Evolutionary conservation across 768 basidiomycete genomes (phyloP).

Genomic region (Lentinula detonsa): DNA sequence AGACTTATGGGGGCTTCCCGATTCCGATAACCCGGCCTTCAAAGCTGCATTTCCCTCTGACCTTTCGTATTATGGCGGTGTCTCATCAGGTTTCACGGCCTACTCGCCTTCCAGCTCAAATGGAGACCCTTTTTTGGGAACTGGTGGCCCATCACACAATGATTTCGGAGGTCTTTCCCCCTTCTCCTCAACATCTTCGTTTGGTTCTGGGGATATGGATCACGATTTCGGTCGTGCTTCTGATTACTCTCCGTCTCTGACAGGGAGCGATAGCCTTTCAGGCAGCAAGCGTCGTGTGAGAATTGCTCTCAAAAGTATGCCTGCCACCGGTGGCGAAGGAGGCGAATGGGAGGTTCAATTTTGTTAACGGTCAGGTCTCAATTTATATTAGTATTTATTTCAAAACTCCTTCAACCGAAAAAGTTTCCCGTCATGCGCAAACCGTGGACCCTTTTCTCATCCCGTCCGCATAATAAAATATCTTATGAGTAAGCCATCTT

Average conservation of each 20-base stretch:
- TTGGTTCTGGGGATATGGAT: background rate
- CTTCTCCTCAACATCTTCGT: constrained; percentile 5
- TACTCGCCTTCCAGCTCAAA: constrained; percentile 26
- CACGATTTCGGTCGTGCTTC: constrained; percentile 24
- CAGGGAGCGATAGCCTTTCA: constrained; percentile 19
- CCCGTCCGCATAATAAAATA: background rate
- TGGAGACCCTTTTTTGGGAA: constrained; percentile 55
- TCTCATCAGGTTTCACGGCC: constrained; percentile 10
- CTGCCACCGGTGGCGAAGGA: constrained; percentile 55
- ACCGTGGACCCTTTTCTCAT: background rate
- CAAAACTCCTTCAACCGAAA: background rate
- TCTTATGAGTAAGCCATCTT: background rate
- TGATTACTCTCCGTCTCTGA: constrained; percentile 20
- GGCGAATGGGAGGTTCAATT: constrained; percentile 79
- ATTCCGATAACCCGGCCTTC: background rate
- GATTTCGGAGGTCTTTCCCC: constrained; percentile 11
- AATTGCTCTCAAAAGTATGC: constrained; percentile 62
- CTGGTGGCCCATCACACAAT: constrained; percentile 36
- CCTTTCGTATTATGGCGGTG: constrained; percentile 6
- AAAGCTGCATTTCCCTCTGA: constrained; percentile 18
- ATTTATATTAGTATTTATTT: constrained; percentile 1
- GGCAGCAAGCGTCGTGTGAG: constrained; percentile 47
- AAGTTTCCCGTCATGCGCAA: background rate
- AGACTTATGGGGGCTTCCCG: constrained; percentile 3
- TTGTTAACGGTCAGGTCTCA: constrained; percentile 32